Conservation (phyloP, 2,329 filamentous ascomycete species). For the Aaosphaeria pasadenensis region DNA sequence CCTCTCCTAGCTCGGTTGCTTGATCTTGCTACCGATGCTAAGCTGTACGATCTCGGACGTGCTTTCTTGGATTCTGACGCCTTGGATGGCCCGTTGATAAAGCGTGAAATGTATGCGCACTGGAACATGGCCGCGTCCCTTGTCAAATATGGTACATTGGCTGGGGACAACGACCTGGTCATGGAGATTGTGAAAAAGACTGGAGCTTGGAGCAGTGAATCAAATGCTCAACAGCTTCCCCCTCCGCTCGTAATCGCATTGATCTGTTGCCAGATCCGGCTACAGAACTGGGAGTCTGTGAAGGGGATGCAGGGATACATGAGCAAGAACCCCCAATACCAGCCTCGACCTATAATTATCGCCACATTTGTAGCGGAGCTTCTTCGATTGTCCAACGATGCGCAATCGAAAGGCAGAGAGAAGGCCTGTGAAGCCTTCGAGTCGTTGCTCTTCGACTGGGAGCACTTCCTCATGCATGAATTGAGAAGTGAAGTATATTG, state of each 20-base stretch:
- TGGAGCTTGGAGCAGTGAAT: constrained; percentile 12
- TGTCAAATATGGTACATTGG: constrained; percentile 53
- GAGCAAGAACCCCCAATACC: constrained; percentile 19
- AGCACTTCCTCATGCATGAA: constrained; percentile 18
- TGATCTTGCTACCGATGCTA: constrained; percentile 47
- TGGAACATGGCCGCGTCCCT: constrained; percentile 51
- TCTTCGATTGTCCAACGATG: constrained; percentile 17
- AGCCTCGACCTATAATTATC: constrained; percentile 23
- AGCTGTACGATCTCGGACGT: constrained; percentile 48
- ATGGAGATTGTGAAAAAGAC: constrained; percentile 26
- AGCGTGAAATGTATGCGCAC: constrained; percentile 43
- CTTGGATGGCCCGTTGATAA: constrained; percentile 54
- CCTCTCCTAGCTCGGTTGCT: constrained; percentile 50
- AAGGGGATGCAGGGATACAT: constrained; percentile 35
- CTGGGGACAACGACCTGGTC: constrained; percentile 42
- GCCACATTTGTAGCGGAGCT: constrained; percentile 28
- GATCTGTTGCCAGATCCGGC: constrained; percentile 42
- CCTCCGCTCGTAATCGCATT: constrained; percentile 37
- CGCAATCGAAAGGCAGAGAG: constrained; percentile 2
- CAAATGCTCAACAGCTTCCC: constrained; percentile 26
- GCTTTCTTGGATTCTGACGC: constrained; percentile 54
- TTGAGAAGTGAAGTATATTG: constrained; percentile 26
- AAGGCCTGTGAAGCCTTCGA: constrained; percentile 22
- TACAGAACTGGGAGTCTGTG: constrained; percentile 41
- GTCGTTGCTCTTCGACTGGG: constrained; percentile 30